Conservation (phyloP, 1,284 basidiomycete species). For the Bjerkandera adusta region DNA sequence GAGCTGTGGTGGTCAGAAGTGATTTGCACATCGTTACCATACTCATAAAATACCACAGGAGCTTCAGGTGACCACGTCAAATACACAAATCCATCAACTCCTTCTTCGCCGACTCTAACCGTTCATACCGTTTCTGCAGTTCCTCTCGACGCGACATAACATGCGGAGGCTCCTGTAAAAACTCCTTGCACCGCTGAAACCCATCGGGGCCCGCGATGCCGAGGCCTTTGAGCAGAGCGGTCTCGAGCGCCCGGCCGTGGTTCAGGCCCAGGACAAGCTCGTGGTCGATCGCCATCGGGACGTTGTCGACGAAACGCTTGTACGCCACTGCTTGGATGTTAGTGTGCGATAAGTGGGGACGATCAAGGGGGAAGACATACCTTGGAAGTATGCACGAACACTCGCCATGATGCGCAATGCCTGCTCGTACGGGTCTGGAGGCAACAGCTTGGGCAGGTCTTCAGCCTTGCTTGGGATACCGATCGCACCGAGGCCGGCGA, state of each 20-base stretch:
- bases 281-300: conserved; percentile 62
- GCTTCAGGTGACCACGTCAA: no score
- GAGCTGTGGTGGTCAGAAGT: no score
- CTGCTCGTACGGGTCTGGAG: conserved; percentile 50
- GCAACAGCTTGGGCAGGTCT: conserved; percentile 52
- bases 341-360: background rate
- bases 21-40: no score
- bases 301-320: conserved; percentile 62
- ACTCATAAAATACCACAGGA: no score
- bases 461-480: conserved; percentile 41
- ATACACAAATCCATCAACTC: conserved; percentile 37
- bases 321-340: conserved; percentile 49
- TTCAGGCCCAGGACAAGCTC: conserved; percentile 47
- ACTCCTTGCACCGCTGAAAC: conserved; percentile 45
- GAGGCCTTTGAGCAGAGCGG: conserved; percentile 42
- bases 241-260: conserved; percentile 36
- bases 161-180: conserved; percentile 52
- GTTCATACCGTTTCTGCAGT: conserved; percentile 48
- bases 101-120: conserved; percentile 48
- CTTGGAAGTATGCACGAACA: conserved; percentile 72
- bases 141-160: conserved; percentile 48
- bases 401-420: conserved; percentile 66
- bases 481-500: conserved; percentile 42
- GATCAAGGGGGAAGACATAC: conserved; percentile 29
- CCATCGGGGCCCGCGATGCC: conserved; percentile 46